Conservation (phyloP, 768 basidiomycete species). For the Panaeolus papilionaceus region DNA sequence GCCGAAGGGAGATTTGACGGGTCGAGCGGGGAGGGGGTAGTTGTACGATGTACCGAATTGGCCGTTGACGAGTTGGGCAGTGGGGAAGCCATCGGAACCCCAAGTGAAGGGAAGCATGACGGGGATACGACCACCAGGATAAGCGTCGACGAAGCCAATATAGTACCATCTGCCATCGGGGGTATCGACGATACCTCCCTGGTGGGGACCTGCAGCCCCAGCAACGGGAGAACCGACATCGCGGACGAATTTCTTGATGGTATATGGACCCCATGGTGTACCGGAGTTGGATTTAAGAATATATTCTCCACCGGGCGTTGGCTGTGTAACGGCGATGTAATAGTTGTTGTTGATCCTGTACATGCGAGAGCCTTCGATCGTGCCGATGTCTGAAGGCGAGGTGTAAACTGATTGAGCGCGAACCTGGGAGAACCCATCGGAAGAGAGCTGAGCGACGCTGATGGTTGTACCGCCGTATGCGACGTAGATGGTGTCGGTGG, state of each 20-base stretch:
- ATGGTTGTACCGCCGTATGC: conserved; percentile 5
- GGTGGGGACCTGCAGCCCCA: background rate
- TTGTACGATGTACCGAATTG: conserved; percentile 4
- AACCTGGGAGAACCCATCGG: conserved; percentile 10
- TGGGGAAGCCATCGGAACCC: conserved; percentile 8
- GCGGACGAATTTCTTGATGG: conserved; percentile 6
- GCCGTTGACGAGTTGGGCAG: background rate
- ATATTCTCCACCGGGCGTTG: background rate
- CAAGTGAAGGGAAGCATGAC: conserved; percentile 11
- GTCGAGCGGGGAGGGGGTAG: background rate
- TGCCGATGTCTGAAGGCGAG: conserved; percentile 5
- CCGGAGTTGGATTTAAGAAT: conserved; percentile 9
- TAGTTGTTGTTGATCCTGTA: conserved; percentile 12
- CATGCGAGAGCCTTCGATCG: conserved; percentile 9
- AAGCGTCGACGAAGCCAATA: conserved; percentile 9
- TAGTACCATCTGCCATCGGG: conserved; percentile 14
- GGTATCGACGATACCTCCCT: conserved; percentile 9
- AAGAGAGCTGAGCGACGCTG: conserved; percentile 2
- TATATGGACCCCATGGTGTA: conserved; percentile 7
- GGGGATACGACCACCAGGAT: conserved; percentile 7
- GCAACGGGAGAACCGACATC: conserved; percentile 1
- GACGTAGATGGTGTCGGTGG: conserved; percentile 3
- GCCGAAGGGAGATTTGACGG: conserved; percentile 5
- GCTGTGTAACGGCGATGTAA: conserved; percentile 9
- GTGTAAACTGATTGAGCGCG: conserved; percentile 1